Evolutionary conservation across 768 basidiomycete genomes (phyloP).

Genomic region (Cystobasidium tubakii): DNA sequence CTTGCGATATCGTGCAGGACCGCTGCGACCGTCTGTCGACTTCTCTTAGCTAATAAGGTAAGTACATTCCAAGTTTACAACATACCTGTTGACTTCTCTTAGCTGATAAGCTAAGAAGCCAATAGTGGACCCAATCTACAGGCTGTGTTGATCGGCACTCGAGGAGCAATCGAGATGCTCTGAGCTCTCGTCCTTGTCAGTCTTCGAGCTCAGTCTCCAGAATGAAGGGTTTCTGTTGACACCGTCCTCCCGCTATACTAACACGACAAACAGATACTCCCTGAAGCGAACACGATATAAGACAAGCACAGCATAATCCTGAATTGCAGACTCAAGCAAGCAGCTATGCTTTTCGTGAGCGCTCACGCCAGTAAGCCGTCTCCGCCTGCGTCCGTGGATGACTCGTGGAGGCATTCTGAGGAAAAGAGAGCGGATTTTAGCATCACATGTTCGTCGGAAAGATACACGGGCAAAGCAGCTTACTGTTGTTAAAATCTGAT

Average conservation of each 20-base stretch:
- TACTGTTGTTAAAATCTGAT: conserved; percentile 22
- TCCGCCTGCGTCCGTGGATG: conserved; percentile 35
- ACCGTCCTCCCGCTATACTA: neutral
- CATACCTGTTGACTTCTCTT: too few relatives aligned
- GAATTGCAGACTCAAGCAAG: neutral
- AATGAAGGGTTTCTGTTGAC: too few relatives aligned
- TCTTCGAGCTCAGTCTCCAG: too few relatives aligned
- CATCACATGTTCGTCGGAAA: neutral
- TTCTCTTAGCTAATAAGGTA: too few relatives aligned
- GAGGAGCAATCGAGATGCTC: too few relatives aligned
- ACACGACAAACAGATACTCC: neutral
- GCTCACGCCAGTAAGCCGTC: conserved; percentile 33
- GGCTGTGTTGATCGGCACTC: too few relatives aligned
- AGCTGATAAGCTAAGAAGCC: too few relatives aligned
- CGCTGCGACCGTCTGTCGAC: too few relatives aligned
- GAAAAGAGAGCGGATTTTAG: neutral
- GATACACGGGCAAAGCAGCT: neutral
- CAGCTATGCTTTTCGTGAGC: conserved; percentile 18
- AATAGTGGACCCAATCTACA: too few relatives aligned
- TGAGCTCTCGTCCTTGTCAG: too few relatives aligned
- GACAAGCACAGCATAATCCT: neutral
- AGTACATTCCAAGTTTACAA: too few relatives aligned
- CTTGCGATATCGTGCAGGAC: too few relatives aligned
- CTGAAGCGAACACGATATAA: neutral
- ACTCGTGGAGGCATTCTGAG: conserved; percentile 21